Base-by-base conservation (phyloP, 2,329 filamentous ascomycete species). In the Nothophaeocryptopus gaeumannii region DNA sequence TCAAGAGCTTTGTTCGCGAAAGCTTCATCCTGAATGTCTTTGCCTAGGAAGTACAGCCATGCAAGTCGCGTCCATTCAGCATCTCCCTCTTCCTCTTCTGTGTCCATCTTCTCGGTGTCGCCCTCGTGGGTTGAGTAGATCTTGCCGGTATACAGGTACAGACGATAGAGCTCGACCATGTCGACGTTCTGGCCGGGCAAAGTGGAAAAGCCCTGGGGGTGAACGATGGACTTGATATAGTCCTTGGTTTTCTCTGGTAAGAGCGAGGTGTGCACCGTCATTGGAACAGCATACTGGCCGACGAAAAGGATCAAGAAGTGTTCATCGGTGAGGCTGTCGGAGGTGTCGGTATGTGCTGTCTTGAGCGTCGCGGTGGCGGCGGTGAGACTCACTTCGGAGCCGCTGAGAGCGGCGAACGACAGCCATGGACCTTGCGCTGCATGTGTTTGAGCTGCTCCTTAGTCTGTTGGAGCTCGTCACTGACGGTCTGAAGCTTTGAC, bases 1-100 rank as follows among this genome's bases (percentile, higher is more conserved):
- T 60, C 50, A 15, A 66, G 39, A 2, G 61, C 48, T 2, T 49
- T 50, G 36, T 67, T 65, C 15, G 50, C 56, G 51, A 64, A 65
- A 3, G 38, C 41, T 16, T 59, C 53, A 34, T 67, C 64, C 5
- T 47, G 38, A 2, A 65, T 13, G 26, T 55, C 46, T 3, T 54
- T 50, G 5, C 59, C 65, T 1, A 68, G 47, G 10, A 61, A 26
- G 49, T 65, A 66, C n/a, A 55, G 39, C 3, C 53, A 41, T 2
- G 51, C 51, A 1, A 66, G 51, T 2, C 44, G 42, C 5, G 39
- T 36, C 61, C 55, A 62, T 35, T 63, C 61, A 5, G 36, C 32
- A 16, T 62, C 59, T 2, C 36, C 43, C 5, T 38, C 40, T 13
- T 38, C 33, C 5, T 51, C 41, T 5, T 47, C 51, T 2, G 51